Evolutionary conservation across 2,329 filamentous ascomycete species (phyloP), one percentile per base, ranked within the genome.

Genomic region (Domatiomyces globalis): DNA sequence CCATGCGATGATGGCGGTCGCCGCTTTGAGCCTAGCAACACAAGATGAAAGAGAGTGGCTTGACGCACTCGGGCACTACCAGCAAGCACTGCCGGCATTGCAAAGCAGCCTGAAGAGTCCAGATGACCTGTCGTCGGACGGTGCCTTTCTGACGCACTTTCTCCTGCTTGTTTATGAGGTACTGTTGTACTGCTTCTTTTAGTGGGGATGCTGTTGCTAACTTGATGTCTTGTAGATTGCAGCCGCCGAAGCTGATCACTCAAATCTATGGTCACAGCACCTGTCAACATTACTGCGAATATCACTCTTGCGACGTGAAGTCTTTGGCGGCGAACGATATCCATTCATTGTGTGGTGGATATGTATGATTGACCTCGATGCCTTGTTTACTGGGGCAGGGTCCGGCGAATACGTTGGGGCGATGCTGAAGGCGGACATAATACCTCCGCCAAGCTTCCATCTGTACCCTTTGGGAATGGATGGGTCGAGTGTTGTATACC

Each of bases 1-100:
- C 47, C 73, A 79, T 60, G 75, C 77, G 6, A 77, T 80, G 56
- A 76, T 77, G 67, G 76, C 76, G 4, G 63, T 80, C n/a, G 74
- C 74, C 20, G 74, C 74, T 17, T 67, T 78, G 44, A 75, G 73
- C 58, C 65, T 77, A 44, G 69, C 71, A 19, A 69, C 71, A 49
- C 70, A 67, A 56, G 69, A 71, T 29, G 69, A 66, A 25, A 66
- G 68, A 25, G 68, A 71, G 49, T 67, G 70, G 49, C 66, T 76
- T 51, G 70, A 74, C 56, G 71, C 73, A 9, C 63, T 77, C 46
- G 72, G 77, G 54, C 74, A 78, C 58, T 78, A 79, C 57, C 71
- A 77, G 48, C 68, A 74, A 59, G 73, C 74, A 2, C 69, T 78
- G 20, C 68, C 72, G 7, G 70, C 71, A 2, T 63, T 78, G 2